Conservation (phyloP, 2,329 filamentous ascomycete species). For the Talaromyces sp. region DNA sequence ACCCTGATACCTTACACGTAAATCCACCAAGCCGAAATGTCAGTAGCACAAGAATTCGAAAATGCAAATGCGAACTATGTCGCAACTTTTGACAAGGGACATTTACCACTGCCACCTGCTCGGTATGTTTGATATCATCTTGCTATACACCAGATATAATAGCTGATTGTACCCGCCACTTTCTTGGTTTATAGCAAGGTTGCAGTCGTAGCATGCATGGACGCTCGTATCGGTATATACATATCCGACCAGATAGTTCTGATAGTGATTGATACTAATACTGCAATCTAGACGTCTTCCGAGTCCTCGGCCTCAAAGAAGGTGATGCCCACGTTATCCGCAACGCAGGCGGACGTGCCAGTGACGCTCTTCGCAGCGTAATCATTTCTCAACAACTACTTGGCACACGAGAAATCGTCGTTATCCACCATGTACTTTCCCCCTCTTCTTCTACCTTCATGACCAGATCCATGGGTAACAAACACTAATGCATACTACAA, state of each 20-base stretch:
- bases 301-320: slow-evolving; percentile 64
- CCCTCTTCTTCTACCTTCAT: not conserved
- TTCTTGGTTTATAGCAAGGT: slow-evolving; percentile 17
- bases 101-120: slow-evolving; percentile 62
- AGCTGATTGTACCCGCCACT: not conserved
- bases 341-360: slow-evolving; percentile 63
- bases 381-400: slow-evolving; percentile 75
- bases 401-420: slow-evolving; percentile 66
- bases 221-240: slow-evolving; percentile 52
- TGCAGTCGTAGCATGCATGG: slow-evolving; percentile 70
- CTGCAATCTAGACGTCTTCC: slow-evolving; percentile 51
- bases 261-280: not conserved
- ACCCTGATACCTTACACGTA: not conserved
- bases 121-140: slow-evolving; percentile 39
- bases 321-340: slow-evolving; percentile 76
- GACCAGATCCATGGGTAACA: too few relatives aligned
- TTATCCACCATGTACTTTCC: slow-evolving; percentile 46
- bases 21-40: slow-evolving; percentile 18
- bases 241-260: not conserved
- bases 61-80: slow-evolving; percentile 55
- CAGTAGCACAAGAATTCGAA: slow-evolving; percentile 46
- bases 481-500: slow-evolving; percentile 25
- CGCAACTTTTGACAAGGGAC: slow-evolving; percentile 58
- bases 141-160: not conserved
- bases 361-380: slow-evolving; percentile 67